Base-by-base conservation (phyloP, 148 eudicot genomes). In the Beta vulgaris region DNA sequence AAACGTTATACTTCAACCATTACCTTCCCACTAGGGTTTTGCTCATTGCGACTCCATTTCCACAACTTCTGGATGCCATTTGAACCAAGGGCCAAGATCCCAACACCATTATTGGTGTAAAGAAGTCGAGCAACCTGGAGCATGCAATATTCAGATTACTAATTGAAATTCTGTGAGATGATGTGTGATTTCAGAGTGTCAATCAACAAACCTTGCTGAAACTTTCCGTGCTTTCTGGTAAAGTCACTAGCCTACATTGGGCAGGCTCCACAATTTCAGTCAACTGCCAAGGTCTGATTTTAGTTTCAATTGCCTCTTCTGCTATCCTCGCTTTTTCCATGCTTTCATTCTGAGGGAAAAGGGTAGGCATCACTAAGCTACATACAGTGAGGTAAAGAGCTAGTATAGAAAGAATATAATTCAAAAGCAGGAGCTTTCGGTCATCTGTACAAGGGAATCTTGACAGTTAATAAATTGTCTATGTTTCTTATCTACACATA, bases 21-120 rank as follows among this genome's bases (percentile, higher is more conserved):
- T 77, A 95, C 99, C 91, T 92, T 95, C 77, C 94, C 96, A 73
- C 51, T 84, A 55, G 86, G 97, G 76, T 94, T 94, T 76, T 88
- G 90, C 66, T 95, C 98, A 79, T 57, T 93, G 68, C 93, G 87
- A 73, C 69, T 77, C 98, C 98, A 93, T 69, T 93, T 93, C 98
- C 98, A 93, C 66, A 93, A 82, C 68, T 85, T 86, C 68, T 90
- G 98, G 51, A 72, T 76, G 64, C 92, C 92, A 75, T 86, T 89
- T 34, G 87, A 85, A 25, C 91, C 91, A 74, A 93, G 96, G 26
- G 91, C 98, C 76, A 91, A 81, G 74, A 93, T 29, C 32, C 93
- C 98, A 75, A 85, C 86, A 71, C 98, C 98, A 78, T 89, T 86
- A 78, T 93, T 91, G 57, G 98, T 91, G 78, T 93, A 93, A 66